Evolutionary conservation across 257 asterid genomes (phyloP).

Genomic region (Leptodermis oblonga): DNA sequence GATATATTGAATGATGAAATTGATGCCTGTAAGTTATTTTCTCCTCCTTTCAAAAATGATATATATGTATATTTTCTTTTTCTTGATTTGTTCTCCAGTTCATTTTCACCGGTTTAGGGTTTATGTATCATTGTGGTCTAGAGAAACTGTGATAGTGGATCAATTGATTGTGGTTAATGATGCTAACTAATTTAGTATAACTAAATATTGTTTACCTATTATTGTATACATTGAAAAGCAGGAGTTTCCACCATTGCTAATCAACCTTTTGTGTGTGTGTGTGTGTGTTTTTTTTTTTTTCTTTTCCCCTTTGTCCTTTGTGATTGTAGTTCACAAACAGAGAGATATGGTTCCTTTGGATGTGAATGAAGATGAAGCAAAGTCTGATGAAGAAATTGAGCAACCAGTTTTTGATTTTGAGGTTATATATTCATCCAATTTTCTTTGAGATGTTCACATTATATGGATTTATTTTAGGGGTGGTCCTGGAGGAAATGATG

Average conservation of each 20-base stretch:
- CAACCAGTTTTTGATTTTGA: constrained; percentile 65
- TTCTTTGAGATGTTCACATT: neutral
- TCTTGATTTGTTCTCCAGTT: neutral
- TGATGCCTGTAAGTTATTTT: constrained; percentile 28
- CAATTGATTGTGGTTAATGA: neutral
- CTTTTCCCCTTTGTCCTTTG: neutral
- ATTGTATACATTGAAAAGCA: neutral
- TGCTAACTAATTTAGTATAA: too few relatives aligned
- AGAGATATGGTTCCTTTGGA: constrained; percentile 71
- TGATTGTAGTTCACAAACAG: constrained; percentile 69
- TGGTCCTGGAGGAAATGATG: neutral
- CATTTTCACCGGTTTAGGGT: neutral
- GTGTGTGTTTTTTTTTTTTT: neutral
- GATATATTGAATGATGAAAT: constrained; percentile 31
- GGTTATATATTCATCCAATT: constrained; percentile 35
- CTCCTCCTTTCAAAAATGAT: neutral
- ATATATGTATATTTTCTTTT: neutral
- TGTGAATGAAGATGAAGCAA: constrained; percentile 47
- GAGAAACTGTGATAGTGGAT: neutral
- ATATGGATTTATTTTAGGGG: neutral
- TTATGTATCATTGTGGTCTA: neutral
- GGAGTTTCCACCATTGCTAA: neutral
- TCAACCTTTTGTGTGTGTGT: neutral
- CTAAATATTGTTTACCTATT: too few relatives aligned
- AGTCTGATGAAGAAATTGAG: constrained; percentile 77